Evolutionary conservation across 257 asterid species (phyloP), one percentile per base, ranked within the genome.

Genomic region (Gentiana macrophylla): DNA sequence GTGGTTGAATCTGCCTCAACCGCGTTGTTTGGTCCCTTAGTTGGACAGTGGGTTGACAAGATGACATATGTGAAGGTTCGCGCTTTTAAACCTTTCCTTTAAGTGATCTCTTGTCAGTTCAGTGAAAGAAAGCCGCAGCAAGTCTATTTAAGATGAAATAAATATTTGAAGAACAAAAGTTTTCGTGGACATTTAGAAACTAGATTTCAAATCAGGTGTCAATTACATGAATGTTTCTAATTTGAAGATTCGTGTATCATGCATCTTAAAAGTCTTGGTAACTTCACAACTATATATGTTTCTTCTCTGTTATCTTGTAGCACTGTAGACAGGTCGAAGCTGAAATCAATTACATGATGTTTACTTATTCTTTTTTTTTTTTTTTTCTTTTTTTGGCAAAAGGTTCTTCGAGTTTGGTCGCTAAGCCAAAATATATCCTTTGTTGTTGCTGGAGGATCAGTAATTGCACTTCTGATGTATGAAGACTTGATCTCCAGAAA

Each of bases 1-100:
- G 87, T 81, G 50, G 88, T 77, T 6, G 98, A 91, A 71, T 72
- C 92, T 52, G 84, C 86, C 53, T 84, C 98, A 2, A 79, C 80
- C 5, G 94, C 81, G 13, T 43, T 86, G 47, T 72, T 84, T 13
- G 98, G 94, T 43, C 95, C 98, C 13, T 35, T 86, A 9, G 59
- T 87, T 15, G 96, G 98, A 34, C 75, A 82, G 4, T 81, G 66
- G 79, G 95, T 91, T 52, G 81, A 86, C 67, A 79, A 71, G 47
- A 66, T 76, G 12, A 67, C 94, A 9, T 90, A 90, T 55, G 66
- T 64, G 61, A 73, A 77, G 96, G 95, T 81, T 53, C 8, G 56
- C 37, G 0, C 24, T 24, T 55, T 69, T 12, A 32, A 3, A 5
- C 63, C 59, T 13, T 68, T 32, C 52, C 2, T 56, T 70, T 50